phyloP scores from a whole-genome alignment of 352 stramenopile species.

The Phytophthora quininea region DNA sequence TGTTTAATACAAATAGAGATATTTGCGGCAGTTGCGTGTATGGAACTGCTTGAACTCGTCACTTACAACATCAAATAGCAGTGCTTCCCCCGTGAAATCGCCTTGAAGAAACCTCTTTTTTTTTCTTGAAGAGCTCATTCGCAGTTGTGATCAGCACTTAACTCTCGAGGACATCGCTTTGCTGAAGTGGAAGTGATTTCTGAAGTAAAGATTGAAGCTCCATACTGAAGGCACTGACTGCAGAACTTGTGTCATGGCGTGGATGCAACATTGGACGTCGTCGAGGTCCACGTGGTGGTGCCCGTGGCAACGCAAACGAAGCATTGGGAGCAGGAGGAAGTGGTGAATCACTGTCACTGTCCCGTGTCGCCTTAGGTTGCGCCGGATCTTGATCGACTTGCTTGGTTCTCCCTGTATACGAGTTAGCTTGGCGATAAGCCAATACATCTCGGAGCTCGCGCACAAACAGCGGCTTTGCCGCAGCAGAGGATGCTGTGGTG shows the following conservation, averaged over 20 bases:
- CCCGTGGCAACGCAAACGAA: conserved; percentile 27
- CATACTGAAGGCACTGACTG: conserved; percentile 14
- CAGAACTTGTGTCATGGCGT: not conserved
- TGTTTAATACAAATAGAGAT: no score
- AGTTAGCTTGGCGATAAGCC: conserved; percentile 42
- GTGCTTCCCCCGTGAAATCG: no score
- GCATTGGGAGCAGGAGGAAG: conserved; percentile 9
- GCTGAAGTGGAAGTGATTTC: conserved; percentile 4
- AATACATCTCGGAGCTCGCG: conserved; percentile 62
- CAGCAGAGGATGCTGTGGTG: conserved; percentile 1
- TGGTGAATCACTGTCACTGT: conserved; percentile 1
- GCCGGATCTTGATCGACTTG: conserved; percentile 48
- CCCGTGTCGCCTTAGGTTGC: not conserved
- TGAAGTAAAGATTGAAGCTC: conserved; percentile 32
- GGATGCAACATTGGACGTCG: not conserved
- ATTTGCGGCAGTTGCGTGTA: no score
- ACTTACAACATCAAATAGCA: no score
- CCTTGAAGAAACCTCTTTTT: no score
- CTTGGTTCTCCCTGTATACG: conserved; percentile 38
- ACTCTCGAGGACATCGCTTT: conserved; percentile 12
- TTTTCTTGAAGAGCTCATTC: not conserved
- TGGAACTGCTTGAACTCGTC: no score
- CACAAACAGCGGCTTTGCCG: conserved; percentile 45
- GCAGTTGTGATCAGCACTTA: conserved; percentile 6
- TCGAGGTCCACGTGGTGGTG: conserved; percentile 14